phyloP scores from a whole-genome alignment of 2,329 filamentous ascomycete species.

The Trichophyton rubrum region DNA sequence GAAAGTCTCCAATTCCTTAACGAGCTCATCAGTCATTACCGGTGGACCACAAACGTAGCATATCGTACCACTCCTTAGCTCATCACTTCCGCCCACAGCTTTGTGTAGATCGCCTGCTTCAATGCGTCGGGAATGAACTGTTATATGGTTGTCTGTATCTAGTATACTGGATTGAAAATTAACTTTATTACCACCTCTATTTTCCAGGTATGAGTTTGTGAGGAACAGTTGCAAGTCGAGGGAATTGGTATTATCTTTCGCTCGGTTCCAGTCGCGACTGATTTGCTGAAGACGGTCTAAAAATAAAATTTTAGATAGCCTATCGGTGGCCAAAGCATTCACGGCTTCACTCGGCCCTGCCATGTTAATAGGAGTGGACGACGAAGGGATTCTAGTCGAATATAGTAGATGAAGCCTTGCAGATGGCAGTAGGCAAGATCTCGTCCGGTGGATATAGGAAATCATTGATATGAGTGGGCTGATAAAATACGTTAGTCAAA shows the following conservation, averaged over 20 bases:
- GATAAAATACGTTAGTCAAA: background rate
- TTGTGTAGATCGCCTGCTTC: conserved; percentile 24
- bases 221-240: background rate
- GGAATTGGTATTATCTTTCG: background rate
- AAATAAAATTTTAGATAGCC: conserved; percentile 30
- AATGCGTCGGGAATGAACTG: conserved; percentile 25
- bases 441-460: conserved; percentile 42
- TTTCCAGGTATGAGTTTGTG: background rate
- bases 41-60: conserved; percentile 59
- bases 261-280: conserved; percentile 18
- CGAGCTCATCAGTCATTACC: conserved; percentile 55
- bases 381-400: conserved; percentile 27
- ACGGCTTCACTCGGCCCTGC: conserved; percentile 11
- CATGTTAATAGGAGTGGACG: background rate
- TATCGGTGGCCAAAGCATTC: conserved; percentile 8
- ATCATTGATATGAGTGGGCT: conserved; percentile 65
- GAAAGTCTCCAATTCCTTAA: conserved; percentile 21
- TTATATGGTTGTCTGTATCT: conserved; percentile 14
- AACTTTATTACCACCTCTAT: background rate
- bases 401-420: conserved; percentile 51
- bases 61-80: conserved; percentile 25
- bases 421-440: conserved; percentile 19
- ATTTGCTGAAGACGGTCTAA: conserved; percentile 34
- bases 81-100: conserved; percentile 19
- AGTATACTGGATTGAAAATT: background rate